These are phyloP conservation scores for Cladosporium velox DNA, from an alignment of 2,329 filamentous ascomycete species.

Conservation along the genomic window DNA sequence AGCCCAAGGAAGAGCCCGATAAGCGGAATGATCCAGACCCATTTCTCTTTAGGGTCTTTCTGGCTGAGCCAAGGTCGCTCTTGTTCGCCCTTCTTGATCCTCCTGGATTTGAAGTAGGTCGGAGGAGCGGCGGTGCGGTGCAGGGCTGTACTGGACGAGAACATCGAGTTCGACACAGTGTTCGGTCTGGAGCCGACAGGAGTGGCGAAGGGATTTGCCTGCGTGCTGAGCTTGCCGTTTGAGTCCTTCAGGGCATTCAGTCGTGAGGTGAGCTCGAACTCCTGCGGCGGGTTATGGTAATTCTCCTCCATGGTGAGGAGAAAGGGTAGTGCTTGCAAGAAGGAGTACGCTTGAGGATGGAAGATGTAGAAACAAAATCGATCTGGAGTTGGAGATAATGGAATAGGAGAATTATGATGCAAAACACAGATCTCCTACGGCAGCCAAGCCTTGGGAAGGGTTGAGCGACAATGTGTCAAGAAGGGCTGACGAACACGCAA, in stretches of 20 bases:
- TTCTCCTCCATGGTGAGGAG: background rate
- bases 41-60: conserved; percentile 77
- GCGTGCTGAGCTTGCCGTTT: background rate
- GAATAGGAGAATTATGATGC: background rate
- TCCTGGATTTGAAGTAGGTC: conserved; percentile 70
- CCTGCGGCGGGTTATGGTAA: background rate
- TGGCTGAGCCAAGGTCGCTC: conserved; percentile 78
- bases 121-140: conserved; percentile 32
- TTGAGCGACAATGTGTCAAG: background rate
- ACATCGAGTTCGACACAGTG: conserved; percentile 47
- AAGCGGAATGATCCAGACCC: conserved; percentile 78
- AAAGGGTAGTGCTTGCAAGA: background rate
- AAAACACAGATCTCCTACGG: background rate
- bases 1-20: conserved; percentile 71
- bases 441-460: background rate
- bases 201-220: conserved; percentile 40
- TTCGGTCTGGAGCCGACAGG: conserved; percentile 48
- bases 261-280: conserved; percentile 11
- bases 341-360: background rate
- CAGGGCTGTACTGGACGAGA: conserved; percentile 45
- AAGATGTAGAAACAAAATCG: background rate
- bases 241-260: background rate
- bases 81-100: conserved; percentile 70
- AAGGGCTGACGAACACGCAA: background rate
- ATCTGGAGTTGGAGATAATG: background rate